These are phyloP conservation scores for Climacium dendroides DNA, from an alignment of 225 moss, liverwort and hornwort species.

Conservation along the genomic window DNA sequence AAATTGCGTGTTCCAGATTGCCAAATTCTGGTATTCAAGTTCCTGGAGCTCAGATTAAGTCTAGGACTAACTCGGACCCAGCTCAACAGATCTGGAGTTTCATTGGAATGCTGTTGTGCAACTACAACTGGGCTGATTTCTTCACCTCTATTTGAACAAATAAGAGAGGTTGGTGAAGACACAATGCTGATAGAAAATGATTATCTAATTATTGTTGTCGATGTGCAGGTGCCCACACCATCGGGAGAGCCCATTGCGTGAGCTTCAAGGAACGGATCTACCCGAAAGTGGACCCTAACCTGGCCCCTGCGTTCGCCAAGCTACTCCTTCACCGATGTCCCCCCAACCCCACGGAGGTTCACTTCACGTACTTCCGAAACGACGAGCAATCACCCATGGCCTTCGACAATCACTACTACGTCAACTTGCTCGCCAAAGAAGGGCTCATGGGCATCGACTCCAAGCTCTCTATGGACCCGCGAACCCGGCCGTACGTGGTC, in stretches of 20 bases:
- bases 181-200: not conserved
- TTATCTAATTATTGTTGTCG: not conserved
- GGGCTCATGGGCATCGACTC: conserved; percentile 49
- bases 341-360: not conserved
- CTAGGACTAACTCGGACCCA: not conserved
- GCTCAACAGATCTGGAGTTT: too few relatives aligned
- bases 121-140: not conserved
- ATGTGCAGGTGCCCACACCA: conserved; percentile 42
- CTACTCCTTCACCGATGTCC: conserved; percentile 29
- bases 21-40: not conserved
- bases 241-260: conserved; percentile 47
- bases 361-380: conserved; percentile 52
- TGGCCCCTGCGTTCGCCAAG: conserved; percentile 7
- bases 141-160: too few relatives aligned
- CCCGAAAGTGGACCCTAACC: conserved; percentile 27
- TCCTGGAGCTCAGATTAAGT: not conserved
- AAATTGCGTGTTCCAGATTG: not conserved
- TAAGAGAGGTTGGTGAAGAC: not conserved
- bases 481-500: conserved; percentile 22
- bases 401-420: conserved; percentile 59
- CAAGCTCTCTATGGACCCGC: conserved; percentile 15
- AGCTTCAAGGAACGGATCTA: conserved; percentile 31
- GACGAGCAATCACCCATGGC: conserved; percentile 66
- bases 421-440: conserved; percentile 19
- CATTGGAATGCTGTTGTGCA: not conserved